These are phyloP conservation scores for Kurtzmaniella natalensis DNA, from an alignment of 1,139 yeast genomes.

Conservation along the genomic window DNA sequence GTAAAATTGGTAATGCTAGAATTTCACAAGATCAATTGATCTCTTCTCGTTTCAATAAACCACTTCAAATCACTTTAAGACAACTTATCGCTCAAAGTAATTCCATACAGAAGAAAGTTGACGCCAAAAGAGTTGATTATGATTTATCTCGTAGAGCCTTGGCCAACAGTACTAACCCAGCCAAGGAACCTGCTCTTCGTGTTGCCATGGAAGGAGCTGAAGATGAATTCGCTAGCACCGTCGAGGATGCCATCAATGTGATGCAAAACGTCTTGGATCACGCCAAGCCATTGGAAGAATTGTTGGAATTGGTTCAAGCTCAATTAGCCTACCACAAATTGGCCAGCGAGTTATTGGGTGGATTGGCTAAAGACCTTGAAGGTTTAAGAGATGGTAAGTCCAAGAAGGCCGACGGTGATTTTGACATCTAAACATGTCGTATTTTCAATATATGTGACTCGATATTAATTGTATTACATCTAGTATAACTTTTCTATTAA, in stretches of 20 bases:
- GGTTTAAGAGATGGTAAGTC: constrained; percentile 48
- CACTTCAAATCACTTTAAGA: constrained; percentile 60
- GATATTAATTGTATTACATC: no score
- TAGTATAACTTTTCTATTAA: no score
- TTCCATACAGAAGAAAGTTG: constrained; percentile 71
- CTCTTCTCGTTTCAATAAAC: constrained; percentile 64
- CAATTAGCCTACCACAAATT: constrained; percentile 81
- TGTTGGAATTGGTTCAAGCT: constrained; percentile 69
- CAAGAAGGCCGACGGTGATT: constrained; percentile 29
- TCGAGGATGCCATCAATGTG: constrained; percentile 81
- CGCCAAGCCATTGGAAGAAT: constrained; percentile 67
- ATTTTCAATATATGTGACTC: no score
- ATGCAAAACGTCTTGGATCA: constrained; percentile 80
- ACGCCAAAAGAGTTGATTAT: constrained; percentile 72
- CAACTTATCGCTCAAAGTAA: constrained; percentile 63
- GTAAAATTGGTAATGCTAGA: constrained; percentile 76
- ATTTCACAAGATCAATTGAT: constrained; percentile 79
- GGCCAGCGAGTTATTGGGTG: constrained; percentile 65
- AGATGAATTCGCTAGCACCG: constrained; percentile 87
- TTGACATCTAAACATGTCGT: constrained; percentile 30
- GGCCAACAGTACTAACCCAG: constrained; percentile 66
- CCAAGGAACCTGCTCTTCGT: constrained; percentile 70
- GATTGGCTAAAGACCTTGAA: constrained; percentile 64
- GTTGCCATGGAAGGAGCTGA: constrained; percentile 81
- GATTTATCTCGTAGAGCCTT: constrained; percentile 71